Conservation (phyloP, 2,329 filamentous ascomycete species). For the Neobulgaria alba region DNA sequence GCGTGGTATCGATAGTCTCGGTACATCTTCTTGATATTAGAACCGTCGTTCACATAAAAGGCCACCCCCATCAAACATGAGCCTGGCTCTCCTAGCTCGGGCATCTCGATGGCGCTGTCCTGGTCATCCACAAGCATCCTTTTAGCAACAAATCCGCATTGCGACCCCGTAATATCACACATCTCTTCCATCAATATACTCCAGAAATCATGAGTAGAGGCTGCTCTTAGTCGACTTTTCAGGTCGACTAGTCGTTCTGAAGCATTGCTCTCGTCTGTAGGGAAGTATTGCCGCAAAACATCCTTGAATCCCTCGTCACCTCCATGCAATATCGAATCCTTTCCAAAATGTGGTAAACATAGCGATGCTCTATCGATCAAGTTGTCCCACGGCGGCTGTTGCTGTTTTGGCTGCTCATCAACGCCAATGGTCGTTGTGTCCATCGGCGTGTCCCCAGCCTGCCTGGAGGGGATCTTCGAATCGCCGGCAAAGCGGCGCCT, state of each 20-base stretch:
- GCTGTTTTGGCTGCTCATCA: slow-evolving; percentile 6
- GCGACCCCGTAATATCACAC: slow-evolving; percentile 52
- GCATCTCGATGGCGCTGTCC: slow-evolving; percentile 49
- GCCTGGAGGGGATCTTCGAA: slow-evolving; percentile 8
- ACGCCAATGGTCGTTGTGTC: slow-evolving; percentile 8
- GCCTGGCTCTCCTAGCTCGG: slow-evolving; percentile 49
- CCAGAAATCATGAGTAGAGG: slow-evolving; percentile 56
- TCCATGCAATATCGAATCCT: slow-evolving; percentile 20
- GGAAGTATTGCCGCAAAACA: slow-evolving; percentile 30
- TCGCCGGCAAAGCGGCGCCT: slow-evolving; percentile 12
- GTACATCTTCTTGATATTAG: slow-evolving; percentile 41
- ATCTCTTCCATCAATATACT: slow-evolving; percentile 53
- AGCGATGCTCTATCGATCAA: slow-evolving; percentile 23
- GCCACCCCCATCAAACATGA: slow-evolving; percentile 56
- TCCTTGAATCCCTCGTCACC: slow-evolving; percentile 25
- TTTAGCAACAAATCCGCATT: slow-evolving; percentile 62
- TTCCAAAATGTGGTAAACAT: slow-evolving; percentile 23
- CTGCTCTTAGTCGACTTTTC: slow-evolving; percentile 44
- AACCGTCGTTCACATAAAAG: slow-evolving; percentile 57
- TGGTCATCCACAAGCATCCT: slow-evolving; percentile 51
- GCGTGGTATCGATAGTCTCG: slow-evolving; percentile 56
- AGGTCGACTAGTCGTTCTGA: slow-evolving; percentile 50
- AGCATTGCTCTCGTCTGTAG: slow-evolving; percentile 48
- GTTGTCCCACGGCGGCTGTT: slow-evolving; percentile 8
- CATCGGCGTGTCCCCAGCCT: slow-evolving; percentile 16